A percentile compares a stretch with the other conserved stretches of the same genome.
Evolutionary conservation across 2,329 filamentous ascomycete genomes (phyloP).

Genomic region (Drechmeria coniospora): DNA sequence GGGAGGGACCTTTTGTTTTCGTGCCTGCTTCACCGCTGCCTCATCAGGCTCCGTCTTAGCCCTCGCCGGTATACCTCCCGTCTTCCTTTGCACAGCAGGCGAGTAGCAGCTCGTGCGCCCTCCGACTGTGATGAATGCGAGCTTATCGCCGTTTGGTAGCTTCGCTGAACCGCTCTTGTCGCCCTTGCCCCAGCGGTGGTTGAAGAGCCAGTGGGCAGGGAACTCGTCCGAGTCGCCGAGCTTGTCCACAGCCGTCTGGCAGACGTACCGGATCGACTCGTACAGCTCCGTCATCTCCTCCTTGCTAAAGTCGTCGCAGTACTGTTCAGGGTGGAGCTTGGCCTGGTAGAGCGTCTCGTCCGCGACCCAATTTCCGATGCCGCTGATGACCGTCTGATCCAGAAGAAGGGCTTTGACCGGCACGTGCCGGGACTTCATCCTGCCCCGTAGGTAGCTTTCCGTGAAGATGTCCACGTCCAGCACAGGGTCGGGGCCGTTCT

Average conservation of each 20-base stretch:
- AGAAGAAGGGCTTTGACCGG: conserved; percentile 81
- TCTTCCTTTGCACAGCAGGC: conserved; percentile 74
- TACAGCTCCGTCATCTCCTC: conserved; percentile 58
- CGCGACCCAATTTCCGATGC: conserved; percentile 93
- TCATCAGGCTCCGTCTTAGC: conserved; percentile 27
- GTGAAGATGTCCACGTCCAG: conserved; percentile 66
- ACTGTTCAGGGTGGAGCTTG: conserved; percentile 80
- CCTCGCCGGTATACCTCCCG: conserved; percentile 23
- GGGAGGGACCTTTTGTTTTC: conserved; percentile 10
- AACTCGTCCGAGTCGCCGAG: conserved; percentile 75
- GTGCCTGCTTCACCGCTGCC: conserved; percentile 12
- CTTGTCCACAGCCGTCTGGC: conserved; percentile 60
- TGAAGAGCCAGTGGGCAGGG: conserved; percentile 77
- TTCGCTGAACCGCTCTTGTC: conserved; percentile 53
- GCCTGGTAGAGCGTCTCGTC: conserved; percentile 90
- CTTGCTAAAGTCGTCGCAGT: conserved; percentile 66
- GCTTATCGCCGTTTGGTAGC: conserved; percentile 71
- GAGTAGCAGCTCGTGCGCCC: conserved; percentile 85
- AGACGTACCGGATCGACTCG: conserved; percentile 61
- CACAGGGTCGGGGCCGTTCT: conserved; percentile 90
- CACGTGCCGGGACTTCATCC: conserved; percentile 61
- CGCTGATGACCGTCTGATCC: conserved; percentile 77
- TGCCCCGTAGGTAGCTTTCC: conserved; percentile 54
- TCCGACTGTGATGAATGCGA: conserved; percentile 77
- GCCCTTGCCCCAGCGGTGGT: conserved; percentile 79